Evolutionary conservation across 495 filamentous ascomycete genomes (phyloP).

Genomic region (Lasiosphaeris hirsuta): DNA sequence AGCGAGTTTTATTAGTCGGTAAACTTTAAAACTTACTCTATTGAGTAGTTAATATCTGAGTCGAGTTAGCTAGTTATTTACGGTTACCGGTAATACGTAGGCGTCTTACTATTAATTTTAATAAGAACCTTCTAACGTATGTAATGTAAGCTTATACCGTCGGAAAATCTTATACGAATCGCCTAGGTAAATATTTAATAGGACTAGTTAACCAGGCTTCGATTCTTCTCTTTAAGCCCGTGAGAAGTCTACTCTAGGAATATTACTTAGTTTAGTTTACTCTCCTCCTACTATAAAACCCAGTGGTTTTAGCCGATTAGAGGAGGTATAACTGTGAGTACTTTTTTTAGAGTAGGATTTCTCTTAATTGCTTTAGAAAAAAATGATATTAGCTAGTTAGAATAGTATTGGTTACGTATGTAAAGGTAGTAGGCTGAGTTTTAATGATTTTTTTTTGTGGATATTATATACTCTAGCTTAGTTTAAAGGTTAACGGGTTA

Average conservation of each 20-base stretch:
- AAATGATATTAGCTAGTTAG: slow-evolving; percentile 1
- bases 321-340: background rate
- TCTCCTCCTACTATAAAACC: background rate
- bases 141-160: background rate
- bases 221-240: background rate
- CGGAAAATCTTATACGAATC: background rate
- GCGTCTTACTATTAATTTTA: background rate
- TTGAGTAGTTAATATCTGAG: background rate
- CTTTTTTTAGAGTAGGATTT: background rate
- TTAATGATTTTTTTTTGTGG: background rate
- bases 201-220: background rate
- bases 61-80: background rate
- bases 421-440: background rate
- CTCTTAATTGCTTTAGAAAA: background rate
- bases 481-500: background rate
- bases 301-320: background rate
- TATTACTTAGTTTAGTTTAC: background rate
- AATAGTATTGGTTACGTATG: slow-evolving; percentile 1
- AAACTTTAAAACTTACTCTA: slow-evolving; percentile 1
- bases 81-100: background rate
- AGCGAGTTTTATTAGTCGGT: background rate
- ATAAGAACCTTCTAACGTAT: background rate
- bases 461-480: background rate
- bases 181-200: background rate
- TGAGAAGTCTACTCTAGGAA: background rate